Evolutionary conservation across 2,329 filamentous ascomycete species (phyloP), one percentile per base, ranked within the genome.

Genomic region (Xylariaceae sp.): DNA sequence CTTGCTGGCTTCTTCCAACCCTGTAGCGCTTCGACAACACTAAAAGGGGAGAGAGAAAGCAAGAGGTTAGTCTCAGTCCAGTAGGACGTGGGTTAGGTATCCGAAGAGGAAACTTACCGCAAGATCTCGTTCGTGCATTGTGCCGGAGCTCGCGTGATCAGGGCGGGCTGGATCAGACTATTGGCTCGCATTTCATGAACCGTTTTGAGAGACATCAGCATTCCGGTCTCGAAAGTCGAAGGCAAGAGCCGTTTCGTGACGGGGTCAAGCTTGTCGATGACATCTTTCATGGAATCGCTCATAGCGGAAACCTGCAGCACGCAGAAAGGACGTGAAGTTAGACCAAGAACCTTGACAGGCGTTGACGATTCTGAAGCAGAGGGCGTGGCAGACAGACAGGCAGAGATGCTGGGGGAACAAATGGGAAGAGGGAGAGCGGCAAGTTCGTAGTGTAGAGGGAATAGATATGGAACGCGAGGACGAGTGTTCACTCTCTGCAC

Each of bases 61-160:
- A 44, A 55, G 30, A 56, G 13, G 64, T 75, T 67, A 76, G 67
- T 61, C 68, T 64, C 65, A 45, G 55, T 30, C 51, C 7, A 9
- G 57, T 6, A 39, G 11, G 39, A 51, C 55, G 55, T 10, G 30
- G 45, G 3, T 17, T 15, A 48, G 23, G 18, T n/a, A 13, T 37
- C 55, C 57, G 62, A 11, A 55, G 52, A 55, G 23, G 54, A 47
- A 23, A 79, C 84, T 73, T 76, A 92, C 89, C 82, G 85, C 70
- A 94, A 82, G 69, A 91, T 82, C 64, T 82, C 80, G 73, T 88
- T 90, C 65, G 89, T 88, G 67, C 82, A 80, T 73, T 86, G 89
- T 64, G 86, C 83, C 51, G 89, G 89, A 57, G 89, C 82, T 68
- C 88, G 82, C 53, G 90, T 87, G 63, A 90, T 84, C 72, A 88